A percentile compares a stretch with the other conserved stretches of the same genome.
These are phyloP conservation scores for Pseudopithomyces chartarum DNA, from an alignment of 2,329 filamentous ascomycete species.

Conservation along the genomic window DNA sequence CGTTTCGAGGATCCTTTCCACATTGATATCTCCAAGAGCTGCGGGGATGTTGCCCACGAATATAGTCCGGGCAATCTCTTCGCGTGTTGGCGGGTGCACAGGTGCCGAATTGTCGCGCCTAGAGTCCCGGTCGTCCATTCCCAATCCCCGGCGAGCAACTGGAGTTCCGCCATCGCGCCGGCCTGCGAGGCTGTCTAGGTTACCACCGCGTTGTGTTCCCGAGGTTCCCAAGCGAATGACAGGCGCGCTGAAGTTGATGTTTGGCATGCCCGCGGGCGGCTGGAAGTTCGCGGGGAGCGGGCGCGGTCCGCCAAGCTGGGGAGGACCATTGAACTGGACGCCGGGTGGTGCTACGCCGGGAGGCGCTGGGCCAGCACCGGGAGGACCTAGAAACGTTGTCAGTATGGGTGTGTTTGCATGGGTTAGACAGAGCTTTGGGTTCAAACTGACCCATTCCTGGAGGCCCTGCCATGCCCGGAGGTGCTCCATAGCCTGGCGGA, in stretches of 20 bases:
- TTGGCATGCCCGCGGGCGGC: conserved; percentile 87
- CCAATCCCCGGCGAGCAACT: conserved; percentile 59
- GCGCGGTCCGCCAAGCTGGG: conserved; percentile 79
- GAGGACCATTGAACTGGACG: conserved; percentile 72
- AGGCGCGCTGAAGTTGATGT: conserved; percentile 97
- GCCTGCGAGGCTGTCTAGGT: conserved; percentile 48
- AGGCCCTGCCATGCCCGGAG: conserved; percentile 76
- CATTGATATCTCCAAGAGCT: conserved; percentile 74
- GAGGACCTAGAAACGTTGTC: conserved; percentile 60
- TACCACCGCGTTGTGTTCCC: conserved; percentile 63
- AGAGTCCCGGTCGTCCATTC: conserved; percentile 58
- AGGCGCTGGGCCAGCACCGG: conserved; percentile 67
- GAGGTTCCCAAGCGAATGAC: conserved; percentile 91
- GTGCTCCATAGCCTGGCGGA: conserved; percentile 74
- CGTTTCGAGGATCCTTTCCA: conserved; percentile 78
- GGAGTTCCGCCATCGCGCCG: conserved; percentile 55
- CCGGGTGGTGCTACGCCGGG: conserved; percentile 82
- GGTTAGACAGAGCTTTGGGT: neutral
- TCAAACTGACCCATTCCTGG: conserved; percentile 77
- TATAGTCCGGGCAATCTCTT: conserved; percentile 90
- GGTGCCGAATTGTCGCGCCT: conserved; percentile 63
- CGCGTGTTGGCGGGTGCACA: conserved; percentile 80
- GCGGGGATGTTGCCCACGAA: conserved; percentile 88
- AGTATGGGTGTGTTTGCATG: neutral
- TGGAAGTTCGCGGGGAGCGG: conserved; percentile 84